These are phyloP conservation scores for Vaccinium myrtillus DNA, from an alignment of 148 eudicot genomes.

Conservation along the genomic window DNA sequence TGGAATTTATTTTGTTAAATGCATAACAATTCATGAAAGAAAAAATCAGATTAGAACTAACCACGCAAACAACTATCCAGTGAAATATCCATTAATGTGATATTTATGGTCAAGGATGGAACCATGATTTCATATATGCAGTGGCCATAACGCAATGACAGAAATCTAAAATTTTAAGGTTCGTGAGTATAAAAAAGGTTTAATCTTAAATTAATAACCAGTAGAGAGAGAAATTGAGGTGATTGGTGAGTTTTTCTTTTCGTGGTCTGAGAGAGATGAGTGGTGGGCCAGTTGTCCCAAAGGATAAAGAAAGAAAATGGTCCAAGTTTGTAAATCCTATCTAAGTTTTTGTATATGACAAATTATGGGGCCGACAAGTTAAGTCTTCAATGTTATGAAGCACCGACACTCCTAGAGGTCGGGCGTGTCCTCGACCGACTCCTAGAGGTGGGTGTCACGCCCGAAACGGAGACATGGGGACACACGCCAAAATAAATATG, in stretches of 20 bases:
- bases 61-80: not conserved
- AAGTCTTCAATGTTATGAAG: too few species aligned
- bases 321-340: not conserved
- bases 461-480: too few species aligned
- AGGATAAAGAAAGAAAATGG: not conserved
- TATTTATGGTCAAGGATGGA: not conserved
- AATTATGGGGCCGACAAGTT: not conserved
- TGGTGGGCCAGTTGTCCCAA: not conserved
- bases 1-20: not conserved
- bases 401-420: too few species aligned
- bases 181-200: not conserved
- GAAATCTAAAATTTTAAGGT: not conserved
- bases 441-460: too few species aligned
- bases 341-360: not conserved
- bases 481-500: too few species aligned
- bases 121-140: not conserved
- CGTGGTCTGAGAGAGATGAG: not conserved
- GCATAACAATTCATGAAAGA: not conserved
- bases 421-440: too few species aligned
- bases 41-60: not conserved
- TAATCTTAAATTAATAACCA: not conserved
- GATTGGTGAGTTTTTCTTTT: not conserved
- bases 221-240: not conserved
- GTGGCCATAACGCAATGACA: not conserved
- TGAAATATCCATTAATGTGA: not conserved